These are phyloP conservation scores for Vigna mungo DNA, from an alignment of 306 rosid genomes.

Conservation along the genomic window DNA sequence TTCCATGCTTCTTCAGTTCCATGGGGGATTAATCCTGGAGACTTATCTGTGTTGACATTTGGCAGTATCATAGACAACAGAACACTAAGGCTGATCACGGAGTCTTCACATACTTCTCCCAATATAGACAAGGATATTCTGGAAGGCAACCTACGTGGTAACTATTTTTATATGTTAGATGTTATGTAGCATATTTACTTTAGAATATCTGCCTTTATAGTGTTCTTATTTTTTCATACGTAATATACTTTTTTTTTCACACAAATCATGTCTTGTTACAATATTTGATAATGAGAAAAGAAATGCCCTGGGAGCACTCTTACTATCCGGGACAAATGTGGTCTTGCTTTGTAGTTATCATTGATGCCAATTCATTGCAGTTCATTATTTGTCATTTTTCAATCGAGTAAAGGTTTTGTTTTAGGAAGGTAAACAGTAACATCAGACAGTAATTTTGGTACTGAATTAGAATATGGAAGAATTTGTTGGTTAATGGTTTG, in stretches of 20 bases:
- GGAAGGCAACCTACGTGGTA: constrained; percentile 88
- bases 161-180: constrained; percentile 29
- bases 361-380: constrained; percentile 21
- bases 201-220: constrained; percentile 4
- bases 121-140: constrained; percentile 57
- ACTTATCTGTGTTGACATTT: constrained; percentile 54
- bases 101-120: constrained; percentile 69
- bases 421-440: constrained; percentile 28
- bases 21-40: constrained; percentile 27
- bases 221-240: background rate
- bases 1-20: constrained; percentile 41
- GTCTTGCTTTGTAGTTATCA: constrained; percentile 39
- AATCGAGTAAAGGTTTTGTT: constrained; percentile 24
- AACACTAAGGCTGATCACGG: constrained; percentile 84
- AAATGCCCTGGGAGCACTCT: constrained; percentile 9
- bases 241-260: background rate
- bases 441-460: constrained; percentile 19
- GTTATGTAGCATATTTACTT: constrained; percentile 37
- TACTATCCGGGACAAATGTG: constrained; percentile 25
- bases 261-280: constrained; percentile 13
- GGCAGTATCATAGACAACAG: constrained; percentile 94
- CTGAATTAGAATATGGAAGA: constrained; percentile 24
- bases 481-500: constrained; percentile 12
- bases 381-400: constrained; percentile 15
- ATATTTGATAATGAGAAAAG: constrained; percentile 37